A percentile compares a stretch with the other conserved stretches of the same genome.
Conservation (phyloP, 345 rosid genomes). For the Melaleuca quinquenervia region DNA sequence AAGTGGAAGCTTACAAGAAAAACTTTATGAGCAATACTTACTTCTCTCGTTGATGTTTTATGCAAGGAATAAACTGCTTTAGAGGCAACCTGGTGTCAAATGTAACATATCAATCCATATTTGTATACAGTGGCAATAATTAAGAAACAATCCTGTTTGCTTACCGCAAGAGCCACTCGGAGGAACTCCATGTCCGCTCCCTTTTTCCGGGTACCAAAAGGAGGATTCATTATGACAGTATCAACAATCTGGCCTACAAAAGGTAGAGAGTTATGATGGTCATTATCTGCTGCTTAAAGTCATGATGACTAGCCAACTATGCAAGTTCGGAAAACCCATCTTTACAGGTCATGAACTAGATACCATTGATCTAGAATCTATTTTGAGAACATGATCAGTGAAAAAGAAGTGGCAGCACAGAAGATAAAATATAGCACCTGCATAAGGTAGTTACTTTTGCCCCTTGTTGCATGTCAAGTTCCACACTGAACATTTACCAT, state of each 20-base stretch:
- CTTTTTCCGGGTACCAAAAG: slow-evolving; percentile 85
- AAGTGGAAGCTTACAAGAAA: neutral
- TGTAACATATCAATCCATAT: neutral
- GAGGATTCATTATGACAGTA: slow-evolving; percentile 93
- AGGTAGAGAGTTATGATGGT: neutral
- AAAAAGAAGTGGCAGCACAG: neutral
- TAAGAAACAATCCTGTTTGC: neutral
- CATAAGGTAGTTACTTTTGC: neutral
- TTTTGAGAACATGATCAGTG: neutral
- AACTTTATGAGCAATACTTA: slow-evolving; percentile 13
- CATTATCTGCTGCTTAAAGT: neutral
- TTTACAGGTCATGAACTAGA: neutral
- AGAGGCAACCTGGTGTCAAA: slow-evolving; percentile 53
- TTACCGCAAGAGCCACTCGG: slow-evolving; percentile 56
- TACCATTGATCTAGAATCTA: neutral
- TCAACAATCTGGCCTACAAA: slow-evolving; percentile 51
- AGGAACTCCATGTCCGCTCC: slow-evolving; percentile 93
- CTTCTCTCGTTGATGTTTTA: slow-evolving; percentile 96
- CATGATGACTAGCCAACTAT: neutral
- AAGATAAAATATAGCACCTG: neutral
- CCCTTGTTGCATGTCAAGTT: neutral
- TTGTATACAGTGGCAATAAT: neutral
- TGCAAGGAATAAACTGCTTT: slow-evolving; percentile 93
- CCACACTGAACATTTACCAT: neutral
- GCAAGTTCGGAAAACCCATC: neutral